Conservation (phyloP, 208 protist genomes). For the Porcisia deanei region DNA sequence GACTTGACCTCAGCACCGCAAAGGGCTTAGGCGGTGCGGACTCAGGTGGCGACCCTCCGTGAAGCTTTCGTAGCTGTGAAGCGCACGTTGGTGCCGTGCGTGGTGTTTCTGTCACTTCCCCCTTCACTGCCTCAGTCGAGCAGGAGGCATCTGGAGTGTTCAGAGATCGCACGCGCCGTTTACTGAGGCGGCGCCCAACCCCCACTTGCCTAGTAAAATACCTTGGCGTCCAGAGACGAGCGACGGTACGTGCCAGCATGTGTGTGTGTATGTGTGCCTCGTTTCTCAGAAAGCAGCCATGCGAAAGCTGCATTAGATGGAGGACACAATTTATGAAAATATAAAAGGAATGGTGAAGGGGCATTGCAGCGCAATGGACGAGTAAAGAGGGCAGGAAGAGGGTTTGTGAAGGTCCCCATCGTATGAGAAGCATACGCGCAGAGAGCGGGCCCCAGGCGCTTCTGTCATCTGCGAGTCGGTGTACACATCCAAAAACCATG, state of each 20-base stretch:
- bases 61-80: neutral
- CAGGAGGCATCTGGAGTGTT: neutral
- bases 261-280: neutral
- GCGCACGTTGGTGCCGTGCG: neutral
- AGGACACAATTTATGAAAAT: neutral
- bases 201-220: conserved; percentile 37
- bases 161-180: conserved; percentile 5
- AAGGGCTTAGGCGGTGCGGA: neutral
- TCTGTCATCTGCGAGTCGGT: neutral
- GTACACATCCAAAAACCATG: too few species aligned
- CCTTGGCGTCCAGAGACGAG: conserved; percentile 43
- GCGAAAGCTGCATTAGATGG: neutral
- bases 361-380: neutral
- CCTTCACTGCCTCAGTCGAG: neutral
- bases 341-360: too few species aligned
- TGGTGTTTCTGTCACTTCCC: neutral
- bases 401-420: neutral
- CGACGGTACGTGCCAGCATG: conserved; percentile 40
- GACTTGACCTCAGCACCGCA: neutral
- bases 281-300: neutral
- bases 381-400: neutral
- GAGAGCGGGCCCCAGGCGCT: neutral
- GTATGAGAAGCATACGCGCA: neutral
- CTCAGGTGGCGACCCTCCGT: neutral
- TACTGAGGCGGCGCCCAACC: neutral